Percentiles rank a stretch among this genome's conserved stretches.
Conservation (phyloP, 495 filamentous ascomycete genomes). For the Cercophora newfieldiana region DNA sequence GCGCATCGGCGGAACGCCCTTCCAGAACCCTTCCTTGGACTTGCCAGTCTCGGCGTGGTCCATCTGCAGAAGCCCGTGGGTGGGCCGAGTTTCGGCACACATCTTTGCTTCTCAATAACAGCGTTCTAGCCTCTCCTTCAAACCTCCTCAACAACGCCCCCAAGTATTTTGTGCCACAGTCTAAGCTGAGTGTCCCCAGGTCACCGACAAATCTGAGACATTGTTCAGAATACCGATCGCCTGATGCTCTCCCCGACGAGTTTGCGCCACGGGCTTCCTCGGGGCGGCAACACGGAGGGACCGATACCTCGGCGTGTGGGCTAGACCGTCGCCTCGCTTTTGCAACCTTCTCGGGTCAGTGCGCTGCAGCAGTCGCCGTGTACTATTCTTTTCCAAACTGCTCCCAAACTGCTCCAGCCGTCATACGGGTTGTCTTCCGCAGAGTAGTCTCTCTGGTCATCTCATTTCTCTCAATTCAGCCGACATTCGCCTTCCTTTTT, state of each 20-base stretch:
- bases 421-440: background rate
- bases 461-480: constrained; percentile 7
- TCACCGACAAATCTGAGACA: background rate
- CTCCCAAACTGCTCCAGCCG: background rate
- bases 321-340: background rate
- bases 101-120: background rate
- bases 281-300: background rate
- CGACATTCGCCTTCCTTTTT: background rate
- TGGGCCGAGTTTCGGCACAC: background rate
- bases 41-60: background rate
- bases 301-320: background rate
- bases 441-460: background rate
- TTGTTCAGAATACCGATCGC: background rate
- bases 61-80: background rate
- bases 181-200: background rate
- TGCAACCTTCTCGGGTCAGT: background rate
- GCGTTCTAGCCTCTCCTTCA: background rate
- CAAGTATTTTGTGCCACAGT: background rate
- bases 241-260: background rate
- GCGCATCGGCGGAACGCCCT: background rate
- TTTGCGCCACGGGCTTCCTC: background rate
- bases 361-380: constrained; percentile 2
- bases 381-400: background rate
- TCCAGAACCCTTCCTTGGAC: constrained; percentile 1
- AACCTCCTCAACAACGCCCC: background rate